Evolutionary conservation across 2,329 filamentous ascomycete genomes (phyloP), one percentile per base, ranked within the genome.

Genomic region (Hypoxylon sp.): DNA sequence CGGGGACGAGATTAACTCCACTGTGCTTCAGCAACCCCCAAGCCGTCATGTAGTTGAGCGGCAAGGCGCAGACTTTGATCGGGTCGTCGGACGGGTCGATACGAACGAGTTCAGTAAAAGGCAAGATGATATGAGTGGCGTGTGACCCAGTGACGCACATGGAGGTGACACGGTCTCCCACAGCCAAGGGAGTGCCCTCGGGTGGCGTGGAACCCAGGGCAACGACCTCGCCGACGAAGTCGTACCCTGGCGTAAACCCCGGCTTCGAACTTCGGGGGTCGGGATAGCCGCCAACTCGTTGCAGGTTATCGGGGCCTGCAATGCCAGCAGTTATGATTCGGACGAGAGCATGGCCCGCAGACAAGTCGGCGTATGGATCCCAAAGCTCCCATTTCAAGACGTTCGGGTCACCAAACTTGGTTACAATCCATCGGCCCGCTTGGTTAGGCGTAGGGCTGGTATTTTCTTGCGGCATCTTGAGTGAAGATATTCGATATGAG

Each of bases 31-130:
- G 35, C 37, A 62, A 46, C n/a, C 59, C 59, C 40, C 51, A 62
- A 13, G 49, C 59, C 14, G 59, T 62, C 17, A 54, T 55, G 22
- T 62, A 62, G 14, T 62, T 62, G 13, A 62, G 50, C 20, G 59
- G 40, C 17, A 62, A 30, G 6, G 31, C 37, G 33, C 50, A 33
- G n/a, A 62, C 40, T n/a, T 55, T 62, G 20, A 62, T 8, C 7
- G 50, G 59, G 30, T 62, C 50, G 20, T 62, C 50, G 1, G 40
- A 17, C 4, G 14, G 31, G 13, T 49, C 59, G 51, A 62, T 31
- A 13, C 59, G 49, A 37, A 62, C 55, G 20, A 62, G 58, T 11
- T 61, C 58, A 37, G 48, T 25, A 4, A 35, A 37, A 8, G 48
- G 58, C 14, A 61, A 44, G 35, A 61, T 54, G 25, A 46, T 54